These are phyloP conservation scores for Boletus sp. DNA, from an alignment of 768 basidiomycete species.

Conservation along the genomic window DNA sequence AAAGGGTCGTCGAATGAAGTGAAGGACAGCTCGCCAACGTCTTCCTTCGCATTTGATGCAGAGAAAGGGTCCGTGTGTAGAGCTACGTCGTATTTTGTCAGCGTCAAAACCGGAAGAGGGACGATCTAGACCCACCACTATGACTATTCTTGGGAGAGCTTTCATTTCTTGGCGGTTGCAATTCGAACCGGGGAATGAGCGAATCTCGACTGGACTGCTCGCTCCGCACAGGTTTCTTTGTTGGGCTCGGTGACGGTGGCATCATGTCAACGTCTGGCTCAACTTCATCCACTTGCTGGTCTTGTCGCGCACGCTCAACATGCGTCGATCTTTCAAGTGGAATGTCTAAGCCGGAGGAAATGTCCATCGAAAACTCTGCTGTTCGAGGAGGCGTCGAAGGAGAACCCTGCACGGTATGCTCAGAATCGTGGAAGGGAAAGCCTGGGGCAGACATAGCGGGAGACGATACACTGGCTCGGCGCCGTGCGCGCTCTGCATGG, in stretches of 20 bases:
- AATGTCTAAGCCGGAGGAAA: conserved; percentile 11
- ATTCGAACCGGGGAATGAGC: conserved; percentile 35
- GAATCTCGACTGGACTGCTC: conserved; percentile 26
- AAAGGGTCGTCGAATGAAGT: conserved; percentile 28
- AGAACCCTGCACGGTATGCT: conserved; percentile 9
- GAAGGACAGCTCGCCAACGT: conserved; percentile 25
- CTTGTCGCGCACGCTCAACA: conserved; percentile 33
- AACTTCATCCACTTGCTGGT: conserved; percentile 26
- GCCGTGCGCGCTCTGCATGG: conserved; percentile 50
- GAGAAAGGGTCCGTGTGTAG: conserved; percentile 23
- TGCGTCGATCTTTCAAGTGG: conserved; percentile 40
- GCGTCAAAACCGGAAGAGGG: neutral
- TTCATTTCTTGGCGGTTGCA: conserved; percentile 16
- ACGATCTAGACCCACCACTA: conserved; percentile 12
- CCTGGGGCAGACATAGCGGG: conserved; percentile 35
- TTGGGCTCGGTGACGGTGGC: conserved; percentile 49
- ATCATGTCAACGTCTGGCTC: conserved; percentile 43
- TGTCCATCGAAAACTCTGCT: conserved; percentile 23
- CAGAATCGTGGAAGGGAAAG: conserved; percentile 32
- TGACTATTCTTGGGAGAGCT: conserved; percentile 21
- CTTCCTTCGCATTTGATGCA: conserved; percentile 22
- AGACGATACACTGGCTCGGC: conserved; percentile 31
- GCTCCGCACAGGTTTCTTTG: conserved; percentile 24
- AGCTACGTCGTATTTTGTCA: conserved; percentile 9
- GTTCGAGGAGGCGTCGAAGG: conserved; percentile 24